phyloP scores from a whole-genome alignment of 139 green algal species.

The Astrephomene gubernaculifera region DNA sequence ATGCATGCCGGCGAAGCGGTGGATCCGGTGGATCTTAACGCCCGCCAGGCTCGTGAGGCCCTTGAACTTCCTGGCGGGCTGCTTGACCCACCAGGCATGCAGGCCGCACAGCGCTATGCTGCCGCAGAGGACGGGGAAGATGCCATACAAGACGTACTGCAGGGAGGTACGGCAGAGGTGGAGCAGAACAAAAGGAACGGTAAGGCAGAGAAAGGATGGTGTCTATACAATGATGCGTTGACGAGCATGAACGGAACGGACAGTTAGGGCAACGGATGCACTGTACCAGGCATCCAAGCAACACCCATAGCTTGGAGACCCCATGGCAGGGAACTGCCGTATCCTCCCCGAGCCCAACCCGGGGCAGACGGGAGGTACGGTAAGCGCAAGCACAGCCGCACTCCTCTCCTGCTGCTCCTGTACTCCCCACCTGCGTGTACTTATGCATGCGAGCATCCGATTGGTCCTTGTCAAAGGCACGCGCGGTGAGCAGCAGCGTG shows the following conservation, averaged over 20 bases:
- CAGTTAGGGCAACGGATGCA: too few species aligned
- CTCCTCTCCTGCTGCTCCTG: too few species aligned
- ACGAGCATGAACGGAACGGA: too few species aligned
- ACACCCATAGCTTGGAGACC: too few species aligned
- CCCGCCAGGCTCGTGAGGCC: background rate
- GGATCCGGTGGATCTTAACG: background rate
- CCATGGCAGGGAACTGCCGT: too few species aligned
- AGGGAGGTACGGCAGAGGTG: background rate
- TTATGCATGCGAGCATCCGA: background rate
- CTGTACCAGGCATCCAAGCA: too few species aligned
- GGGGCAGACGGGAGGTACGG: too few species aligned
- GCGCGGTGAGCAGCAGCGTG: background rate
- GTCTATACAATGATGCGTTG: too few species aligned
- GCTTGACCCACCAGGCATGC: conserved; percentile 15
- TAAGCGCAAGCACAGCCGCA: too few species aligned
- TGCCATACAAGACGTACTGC: conserved; percentile 44
- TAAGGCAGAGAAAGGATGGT: too few species aligned
- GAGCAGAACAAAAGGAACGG: too few species aligned
- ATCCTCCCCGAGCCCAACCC: too few species aligned
- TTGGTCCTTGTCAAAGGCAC: background rate
- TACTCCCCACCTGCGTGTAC: background rate
- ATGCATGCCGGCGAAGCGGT: background rate
- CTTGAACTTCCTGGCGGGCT: conserved; percentile 6
- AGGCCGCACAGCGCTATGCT: background rate
- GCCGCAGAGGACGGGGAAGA: conserved; percentile 22